phyloP scores from a whole-genome alignment of 2,329 filamentous ascomycete species.

The Pestalotiopsis sp. region DNA sequence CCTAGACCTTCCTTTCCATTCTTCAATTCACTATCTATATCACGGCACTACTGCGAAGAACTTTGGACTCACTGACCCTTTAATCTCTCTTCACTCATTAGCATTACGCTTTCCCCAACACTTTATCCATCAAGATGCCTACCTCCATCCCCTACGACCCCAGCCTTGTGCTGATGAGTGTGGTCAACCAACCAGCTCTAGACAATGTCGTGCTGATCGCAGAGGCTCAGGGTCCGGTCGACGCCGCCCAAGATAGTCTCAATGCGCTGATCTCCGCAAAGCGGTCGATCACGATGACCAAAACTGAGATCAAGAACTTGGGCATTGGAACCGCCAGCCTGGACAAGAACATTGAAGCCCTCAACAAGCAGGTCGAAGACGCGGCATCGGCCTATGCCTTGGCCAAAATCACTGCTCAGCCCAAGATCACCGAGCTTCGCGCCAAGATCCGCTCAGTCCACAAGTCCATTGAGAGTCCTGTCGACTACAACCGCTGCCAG shows the following conservation, averaged over 20 bases:
- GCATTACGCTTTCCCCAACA: too few relatives aligned
- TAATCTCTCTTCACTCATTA: too few relatives aligned
- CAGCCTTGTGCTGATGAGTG: neutral
- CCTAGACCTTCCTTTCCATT: too few relatives aligned
- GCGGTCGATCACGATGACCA: conserved; percentile 19
- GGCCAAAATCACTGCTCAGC: conserved; percentile 13
- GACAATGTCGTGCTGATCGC: conserved; percentile 13
- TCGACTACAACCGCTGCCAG: conserved; percentile 17
- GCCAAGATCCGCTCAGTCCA: neutral
- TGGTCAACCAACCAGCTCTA: neutral
- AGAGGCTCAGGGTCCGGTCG: conserved; percentile 11
- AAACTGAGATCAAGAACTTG: conserved; percentile 18
- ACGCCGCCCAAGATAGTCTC: conserved; percentile 17
- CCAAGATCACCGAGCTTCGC: conserved; percentile 4
- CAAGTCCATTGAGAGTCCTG: conserved; percentile 15
- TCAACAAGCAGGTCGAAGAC: conserved; percentile 9
- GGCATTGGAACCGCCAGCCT: conserved; percentile 14
- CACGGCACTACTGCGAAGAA: too few relatives aligned
- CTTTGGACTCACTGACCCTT: too few relatives aligned
- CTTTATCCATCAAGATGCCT: neutral
- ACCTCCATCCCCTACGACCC: neutral
- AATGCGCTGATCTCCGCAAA: conserved; percentile 16
- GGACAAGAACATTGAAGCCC: neutral
- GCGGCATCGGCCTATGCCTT: conserved; percentile 13
- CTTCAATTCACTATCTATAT: too few relatives aligned